Conservation (phyloP, 1,139 yeast species). For the Lodderomyces metapsilosis region DNA sequence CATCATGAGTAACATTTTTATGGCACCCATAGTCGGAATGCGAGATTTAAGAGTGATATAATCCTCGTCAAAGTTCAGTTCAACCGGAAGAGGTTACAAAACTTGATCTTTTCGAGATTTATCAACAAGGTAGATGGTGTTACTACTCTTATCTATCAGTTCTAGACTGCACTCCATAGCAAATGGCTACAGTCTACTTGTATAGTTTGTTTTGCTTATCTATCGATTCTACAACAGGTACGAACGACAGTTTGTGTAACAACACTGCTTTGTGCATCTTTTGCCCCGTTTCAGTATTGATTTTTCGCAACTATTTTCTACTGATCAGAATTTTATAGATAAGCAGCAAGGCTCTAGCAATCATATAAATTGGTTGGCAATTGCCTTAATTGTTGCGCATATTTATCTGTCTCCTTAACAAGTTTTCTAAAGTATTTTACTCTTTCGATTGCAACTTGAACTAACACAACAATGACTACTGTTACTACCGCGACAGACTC, state of each 20-base stretch:
- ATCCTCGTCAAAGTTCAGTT: no score
- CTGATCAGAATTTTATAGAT: not conserved
- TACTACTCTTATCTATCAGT: conserved; percentile 9
- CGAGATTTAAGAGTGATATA: no score
- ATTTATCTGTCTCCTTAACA: no score
- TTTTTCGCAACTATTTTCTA: conserved; percentile 3
- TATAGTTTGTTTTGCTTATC: not conserved
- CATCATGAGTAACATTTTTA: no score
- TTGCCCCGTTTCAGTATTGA: not conserved
- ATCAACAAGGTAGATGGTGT: no score
- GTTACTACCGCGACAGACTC: not conserved
- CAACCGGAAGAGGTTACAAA: no score
- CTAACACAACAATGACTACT: conserved; percentile 4
- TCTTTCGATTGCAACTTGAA: not conserved
- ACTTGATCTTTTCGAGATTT: no score
- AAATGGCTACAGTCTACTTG: not conserved
- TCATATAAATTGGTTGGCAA: not conserved
- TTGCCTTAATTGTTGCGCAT: not conserved
- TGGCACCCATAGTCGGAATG: no score
- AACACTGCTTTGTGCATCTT: not conserved
- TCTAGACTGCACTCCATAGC: conserved; percentile 3
- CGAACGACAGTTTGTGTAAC: not conserved
- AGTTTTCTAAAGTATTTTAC: not conserved
- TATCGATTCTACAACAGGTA: conserved; percentile 5
- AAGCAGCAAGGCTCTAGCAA: not conserved